Base-by-base conservation (phyloP, 169 alveolate genomes). In the Plasmodium blacklocki region DNA sequence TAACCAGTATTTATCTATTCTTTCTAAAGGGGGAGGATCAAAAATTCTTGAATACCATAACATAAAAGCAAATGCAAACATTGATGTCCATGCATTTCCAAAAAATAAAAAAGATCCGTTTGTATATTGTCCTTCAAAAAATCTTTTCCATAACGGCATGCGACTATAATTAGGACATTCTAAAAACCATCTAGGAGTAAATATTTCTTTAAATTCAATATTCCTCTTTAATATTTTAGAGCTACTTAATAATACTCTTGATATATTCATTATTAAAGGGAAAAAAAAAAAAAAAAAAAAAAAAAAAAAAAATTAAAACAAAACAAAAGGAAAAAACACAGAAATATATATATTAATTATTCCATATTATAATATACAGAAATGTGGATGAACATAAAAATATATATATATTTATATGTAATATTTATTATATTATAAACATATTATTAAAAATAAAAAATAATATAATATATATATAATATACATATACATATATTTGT, bases 21-120 rank as follows among this genome's bases (percentile, higher is more conserved):
- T 94, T 74, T 95, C 97, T 74, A 80, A 72, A 11, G 97, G 97
- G 19, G 97, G 97, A 0, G 97, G 95, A 71, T 95, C 97, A 50
- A 94, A 93, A 12, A 95, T 74, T 45, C 97, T 85, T 47, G 96
- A 92, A 76, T 91, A 91, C 97, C 97, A 95, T 59, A 95, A 73
- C 43, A 95, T 73, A 63, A 93, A 93, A 15, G 96, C 97, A 78
- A 95, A 94, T 8, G 97, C 94, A 32, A 96, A 96, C 74, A 95
- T 91, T 7, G 97, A 95, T 7, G 97, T 95, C 97, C 97, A 95
- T 3, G 97, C 95, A 73, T 95, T 94, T 3, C 97, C 97, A 73
- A 94, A 95, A 58, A 95, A 87, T 74, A 95, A 80, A 68, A 95
- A 95, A 15, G 93, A 93, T 7, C 96, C 80, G 75, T 96, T 95